These are phyloP conservation scores for Trifolium dubium DNA, from an alignment of 306 rosid species.

Conservation along the genomic window DNA sequence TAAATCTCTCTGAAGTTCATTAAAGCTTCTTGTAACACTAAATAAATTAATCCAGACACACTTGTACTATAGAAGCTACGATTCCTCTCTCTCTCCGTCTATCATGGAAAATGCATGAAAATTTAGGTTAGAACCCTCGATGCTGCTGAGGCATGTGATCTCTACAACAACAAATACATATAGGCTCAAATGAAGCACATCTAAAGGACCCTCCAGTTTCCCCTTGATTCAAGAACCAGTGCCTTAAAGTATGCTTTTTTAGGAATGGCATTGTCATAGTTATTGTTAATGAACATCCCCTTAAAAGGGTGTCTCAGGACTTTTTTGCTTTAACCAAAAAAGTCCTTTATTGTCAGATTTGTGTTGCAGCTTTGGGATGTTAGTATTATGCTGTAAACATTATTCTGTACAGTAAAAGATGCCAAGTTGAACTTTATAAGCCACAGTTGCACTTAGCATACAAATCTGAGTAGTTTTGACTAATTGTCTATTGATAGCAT, in stretches of 20 bases:
- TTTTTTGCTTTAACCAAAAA: background rate
- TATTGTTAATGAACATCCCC: constrained; percentile 4
- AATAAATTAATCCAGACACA: background rate
- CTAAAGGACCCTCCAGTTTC: background rate
- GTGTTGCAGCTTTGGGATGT: constrained; percentile 8
- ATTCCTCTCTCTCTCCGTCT: background rate
- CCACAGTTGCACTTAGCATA: background rate
- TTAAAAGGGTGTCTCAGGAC: background rate
- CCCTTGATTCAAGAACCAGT: constrained; percentile 4
- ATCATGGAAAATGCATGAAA: constrained; percentile 9
- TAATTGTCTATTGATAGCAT: constrained; percentile 5
- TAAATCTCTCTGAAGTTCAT: background rate
- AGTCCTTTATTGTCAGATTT: constrained; percentile 16
- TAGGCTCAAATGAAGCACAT: constrained; percentile 4
- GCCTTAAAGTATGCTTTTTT: background rate
- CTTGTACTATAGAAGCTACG: background rate
- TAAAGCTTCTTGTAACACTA: constrained; percentile 1
- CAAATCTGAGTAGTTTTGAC: constrained; percentile 1
- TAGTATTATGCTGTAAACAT: constrained; percentile 8
- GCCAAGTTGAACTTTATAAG: background rate
- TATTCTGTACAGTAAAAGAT: background rate
- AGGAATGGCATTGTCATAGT: constrained; percentile 21
- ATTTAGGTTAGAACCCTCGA: constrained; percentile 7
- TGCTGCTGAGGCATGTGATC: constrained; percentile 7
- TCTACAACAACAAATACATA: background rate